Conservation (phyloP, 2,329 filamentous ascomycete species). For the Anisogramma anomala region DNA sequence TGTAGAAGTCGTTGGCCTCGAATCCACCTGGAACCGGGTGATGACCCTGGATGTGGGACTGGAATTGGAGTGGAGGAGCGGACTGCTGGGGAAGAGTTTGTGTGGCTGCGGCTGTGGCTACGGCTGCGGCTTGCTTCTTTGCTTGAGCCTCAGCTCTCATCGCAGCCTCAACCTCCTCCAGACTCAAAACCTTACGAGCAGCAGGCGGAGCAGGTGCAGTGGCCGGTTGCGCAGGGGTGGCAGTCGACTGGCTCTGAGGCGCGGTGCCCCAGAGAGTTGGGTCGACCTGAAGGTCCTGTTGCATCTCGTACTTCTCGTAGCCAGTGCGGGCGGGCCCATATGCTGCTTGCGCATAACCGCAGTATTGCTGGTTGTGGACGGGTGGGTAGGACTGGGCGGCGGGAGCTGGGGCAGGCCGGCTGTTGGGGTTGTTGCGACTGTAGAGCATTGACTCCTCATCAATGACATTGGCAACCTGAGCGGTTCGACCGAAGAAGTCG, state of each 20-base stretch:
- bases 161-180: conserved; percentile 93
- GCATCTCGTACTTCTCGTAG: conserved; percentile 83
- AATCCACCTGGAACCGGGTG: conserved; percentile 9
- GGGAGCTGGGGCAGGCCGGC: conserved; percentile 30
- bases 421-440: conserved; percentile 56
- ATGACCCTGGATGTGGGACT: conserved; percentile 16
- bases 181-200: conserved; percentile 74
- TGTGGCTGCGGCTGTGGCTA: conserved; percentile 26
- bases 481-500: conserved; percentile 91
- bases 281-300: conserved; percentile 82
- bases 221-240: conserved; percentile 21
- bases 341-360: conserved; percentile 30
- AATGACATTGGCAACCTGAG: conserved; percentile 72
- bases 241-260: conserved; percentile 39
- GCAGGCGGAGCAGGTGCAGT: conserved; percentile 25
- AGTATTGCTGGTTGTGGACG: conserved; percentile 18
- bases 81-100: conserved; percentile 19
- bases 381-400: conserved; percentile 19
- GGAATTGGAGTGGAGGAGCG: conserved; percentile 16
- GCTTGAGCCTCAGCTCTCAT: conserved; percentile 57
- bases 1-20: conserved; percentile 10
- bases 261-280: conserved; percentile 83
- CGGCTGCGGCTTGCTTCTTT: conserved; percentile 37
- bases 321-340: conserved; percentile 61
- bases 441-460: conserved; percentile 85